Percentiles rank a stretch among this genome's conserved stretches.
Evolutionary conservation across 164 flowering plant genomes (phyloP).

Genomic region (Brasenia schreberi): DNA sequence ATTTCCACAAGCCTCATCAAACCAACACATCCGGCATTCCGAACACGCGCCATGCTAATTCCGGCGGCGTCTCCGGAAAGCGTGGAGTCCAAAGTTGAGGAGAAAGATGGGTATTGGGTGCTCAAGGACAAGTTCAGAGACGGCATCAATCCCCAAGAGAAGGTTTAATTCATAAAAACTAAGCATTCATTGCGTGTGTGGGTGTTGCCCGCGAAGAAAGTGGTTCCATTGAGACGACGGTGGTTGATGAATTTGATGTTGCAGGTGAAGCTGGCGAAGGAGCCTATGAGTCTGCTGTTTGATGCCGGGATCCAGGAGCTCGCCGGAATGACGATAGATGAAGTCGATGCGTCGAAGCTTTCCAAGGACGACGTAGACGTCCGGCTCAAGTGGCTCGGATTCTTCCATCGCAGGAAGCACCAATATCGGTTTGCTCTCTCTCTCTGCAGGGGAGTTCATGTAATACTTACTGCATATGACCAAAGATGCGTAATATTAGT

Average conservation of each 20-base stretch:
- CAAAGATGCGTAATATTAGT: no score
- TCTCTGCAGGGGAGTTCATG: not conserved
- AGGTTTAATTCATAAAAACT: conserved; percentile 8
- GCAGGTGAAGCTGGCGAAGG: conserved; percentile 61
- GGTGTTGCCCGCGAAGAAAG: not conserved
- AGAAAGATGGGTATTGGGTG: conserved; percentile 62
- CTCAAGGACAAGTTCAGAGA: conserved; percentile 75
- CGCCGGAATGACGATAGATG: conserved; percentile 48
- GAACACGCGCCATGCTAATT: not conserved
- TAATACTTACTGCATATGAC: no score
- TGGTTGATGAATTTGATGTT: not conserved
- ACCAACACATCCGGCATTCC: not conserved
- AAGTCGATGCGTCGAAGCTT: conserved; percentile 47
- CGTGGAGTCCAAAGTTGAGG: conserved; percentile 76
- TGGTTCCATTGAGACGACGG: not conserved
- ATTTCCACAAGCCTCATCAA: not conserved
- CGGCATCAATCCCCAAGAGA: conserved; percentile 79
- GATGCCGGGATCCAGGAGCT: conserved; percentile 66
- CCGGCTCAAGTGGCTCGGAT: conserved; percentile 92
- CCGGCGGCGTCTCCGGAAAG: conserved; percentile 8
- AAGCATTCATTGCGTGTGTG: no score
- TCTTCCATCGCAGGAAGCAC: conserved; percentile 85
- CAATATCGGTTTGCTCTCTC: conserved; percentile 45
- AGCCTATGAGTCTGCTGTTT: conserved; percentile 70
- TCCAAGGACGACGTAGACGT: conserved; percentile 77